Base-by-base conservation (phyloP, 176 grass and related monocot species). In the Musa acuminata region DNA sequence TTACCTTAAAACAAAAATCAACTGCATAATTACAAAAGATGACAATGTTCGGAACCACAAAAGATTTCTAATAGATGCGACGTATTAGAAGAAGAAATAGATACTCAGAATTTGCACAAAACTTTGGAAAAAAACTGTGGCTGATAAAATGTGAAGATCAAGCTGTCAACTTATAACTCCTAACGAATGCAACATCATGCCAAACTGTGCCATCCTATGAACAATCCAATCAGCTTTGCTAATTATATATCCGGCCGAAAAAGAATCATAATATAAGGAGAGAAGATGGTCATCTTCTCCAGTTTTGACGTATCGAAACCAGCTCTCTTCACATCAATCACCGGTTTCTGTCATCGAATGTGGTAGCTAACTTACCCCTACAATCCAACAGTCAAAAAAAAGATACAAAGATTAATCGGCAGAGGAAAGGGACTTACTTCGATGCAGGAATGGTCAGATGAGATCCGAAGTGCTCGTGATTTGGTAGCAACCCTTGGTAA, bases 1-100 rank as follows among this genome's bases (percentile, higher is more conserved):
- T 91, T 69, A 94, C 86, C 95, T 99, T 80, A 65, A 98, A 85
- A 26, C 3, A n/a, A 89, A 27, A 83, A 21, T 58, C 26, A 73
- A 62, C 13, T 85, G 81, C 57, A 90, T 68, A 62, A 50, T 65
- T 20, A 50, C 7, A 9, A 16, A 50, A 51, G 17, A 70, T 70
- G 20, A 51, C 1, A 6, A 21, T 50, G 51, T 74, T 69, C 17
- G 64, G 51, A 74, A 73, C 7, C 23, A 50, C 69, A 43, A 17
- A 48, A 49, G 49, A 83, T 23, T 2, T 23, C 9, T 0, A 25
- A 76, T 49, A 1, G 16, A 3, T 19, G 16, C 1, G 1, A 69
- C 23, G 49, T 49, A 49, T 8, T 3, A 26, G 1, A 49, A 62
- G 64, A 14, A 72, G 3, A 11, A 83, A 0, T 43, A 27, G 8